Conservation (phyloP, 345 rosid genomes). For the Salix dunnii region DNA sequence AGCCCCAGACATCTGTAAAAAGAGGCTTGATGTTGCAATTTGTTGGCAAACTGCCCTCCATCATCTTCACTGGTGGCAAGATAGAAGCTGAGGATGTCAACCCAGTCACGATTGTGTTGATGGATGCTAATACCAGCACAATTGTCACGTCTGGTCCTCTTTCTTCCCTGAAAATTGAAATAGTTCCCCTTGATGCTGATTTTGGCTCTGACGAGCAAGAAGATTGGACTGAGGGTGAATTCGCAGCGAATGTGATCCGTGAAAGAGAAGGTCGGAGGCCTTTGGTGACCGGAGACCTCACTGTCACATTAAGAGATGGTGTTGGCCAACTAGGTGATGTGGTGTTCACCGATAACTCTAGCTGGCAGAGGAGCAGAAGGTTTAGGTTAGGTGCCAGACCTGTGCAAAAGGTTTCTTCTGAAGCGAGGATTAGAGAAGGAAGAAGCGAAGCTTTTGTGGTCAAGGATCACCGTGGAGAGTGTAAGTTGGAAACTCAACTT, state of each 20-base stretch:
- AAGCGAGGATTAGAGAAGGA: constrained; percentile 52
- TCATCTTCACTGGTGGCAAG: constrained; percentile 59
- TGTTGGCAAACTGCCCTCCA: constrained; percentile 26
- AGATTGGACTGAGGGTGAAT: constrained; percentile 44
- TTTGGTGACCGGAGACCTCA: constrained; percentile 57
- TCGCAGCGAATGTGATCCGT: constrained; percentile 41
- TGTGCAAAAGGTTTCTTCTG: constrained; percentile 30
- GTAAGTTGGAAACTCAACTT: constrained; percentile 38
- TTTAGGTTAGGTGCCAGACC: constrained; percentile 71
- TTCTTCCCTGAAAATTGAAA: constrained; percentile 51
- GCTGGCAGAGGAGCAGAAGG: constrained; percentile 68
- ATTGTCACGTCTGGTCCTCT: constrained; percentile 39
- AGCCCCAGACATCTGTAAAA: constrained; percentile 27
- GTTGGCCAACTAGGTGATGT: constrained; percentile 42
- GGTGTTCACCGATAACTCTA: constrained; percentile 68
- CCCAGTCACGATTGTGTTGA: constrained; percentile 39
- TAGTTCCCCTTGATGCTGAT: constrained; percentile 63
- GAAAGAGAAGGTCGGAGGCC: constrained; percentile 72
- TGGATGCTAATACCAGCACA: constrained; percentile 38
- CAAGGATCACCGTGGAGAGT: constrained; percentile 81
- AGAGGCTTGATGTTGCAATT: constrained; percentile 44
- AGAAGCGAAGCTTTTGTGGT: constrained; percentile 61
- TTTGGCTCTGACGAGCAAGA: constrained; percentile 44
- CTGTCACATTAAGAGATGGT: constrained; percentile 43
- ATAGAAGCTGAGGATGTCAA: constrained; percentile 45